Conservation (phyloP, 768 basidiomycete species). For the Xanthoconium purpureum region DNA sequence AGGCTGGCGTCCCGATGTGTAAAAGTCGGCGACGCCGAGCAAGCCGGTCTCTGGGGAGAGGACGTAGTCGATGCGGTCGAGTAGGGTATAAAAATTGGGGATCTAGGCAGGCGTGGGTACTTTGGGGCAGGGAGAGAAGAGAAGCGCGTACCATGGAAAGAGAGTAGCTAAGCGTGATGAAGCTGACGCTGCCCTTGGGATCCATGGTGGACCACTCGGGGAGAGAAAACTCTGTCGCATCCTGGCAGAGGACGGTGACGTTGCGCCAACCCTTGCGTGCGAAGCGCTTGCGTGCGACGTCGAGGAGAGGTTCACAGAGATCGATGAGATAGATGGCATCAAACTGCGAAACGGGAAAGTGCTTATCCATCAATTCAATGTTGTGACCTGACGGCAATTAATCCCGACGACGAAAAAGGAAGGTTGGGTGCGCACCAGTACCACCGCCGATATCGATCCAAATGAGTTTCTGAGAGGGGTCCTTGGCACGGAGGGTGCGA, state of each 20-base stretch:
- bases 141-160: slow-evolving; percentile 46
- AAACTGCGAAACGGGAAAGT: slow-evolving; percentile 54
- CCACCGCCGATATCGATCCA: slow-evolving; percentile 83
- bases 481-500: slow-evolving; percentile 39
- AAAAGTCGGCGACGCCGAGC: slow-evolving; percentile 72
- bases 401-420: neutral
- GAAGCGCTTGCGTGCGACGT: slow-evolving; percentile 68
- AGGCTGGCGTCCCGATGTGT: slow-evolving; percentile 54
- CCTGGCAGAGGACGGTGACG: slow-evolving; percentile 68
- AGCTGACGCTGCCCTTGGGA: slow-evolving; percentile 53
- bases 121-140: neutral
- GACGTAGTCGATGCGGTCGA: slow-evolving; percentile 66
- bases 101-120: slow-evolving; percentile 36
- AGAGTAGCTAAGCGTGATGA: slow-evolving; percentile 55
- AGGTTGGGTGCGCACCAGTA: slow-evolving; percentile 41
- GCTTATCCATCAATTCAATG: slow-evolving; percentile 69
- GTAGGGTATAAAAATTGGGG: slow-evolving; percentile 58
- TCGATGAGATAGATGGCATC: slow-evolving; percentile 72
- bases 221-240: slow-evolving; percentile 63
- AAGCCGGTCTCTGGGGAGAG: slow-evolving; percentile 58
- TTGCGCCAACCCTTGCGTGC: slow-evolving; percentile 68
- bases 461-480: slow-evolving; percentile 49
- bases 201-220: slow-evolving; percentile 54
- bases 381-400: slow-evolving; percentile 41
- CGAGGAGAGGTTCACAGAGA: slow-evolving; percentile 66